A percentile compares a stretch with the other conserved stretches of the same genome.
Evolutionary conservation across 495 filamentous ascomycete species (phyloP).

Genomic region (Chlorociboria aeruginascens): DNA sequence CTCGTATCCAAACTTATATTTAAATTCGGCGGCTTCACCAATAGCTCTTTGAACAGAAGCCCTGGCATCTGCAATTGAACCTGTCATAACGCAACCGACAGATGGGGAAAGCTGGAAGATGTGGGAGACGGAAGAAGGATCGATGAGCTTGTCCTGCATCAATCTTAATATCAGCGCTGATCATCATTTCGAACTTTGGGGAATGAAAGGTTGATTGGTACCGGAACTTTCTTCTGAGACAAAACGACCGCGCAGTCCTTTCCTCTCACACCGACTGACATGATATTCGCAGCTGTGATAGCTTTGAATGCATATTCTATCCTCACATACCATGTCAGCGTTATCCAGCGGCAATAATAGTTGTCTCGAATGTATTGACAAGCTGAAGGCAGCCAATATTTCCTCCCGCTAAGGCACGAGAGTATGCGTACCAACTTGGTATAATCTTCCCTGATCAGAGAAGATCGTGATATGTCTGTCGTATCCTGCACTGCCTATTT

Average conservation of each 20-base stretch:
- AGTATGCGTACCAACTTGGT: constrained; percentile 81
- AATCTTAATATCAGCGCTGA: constrained; percentile 17
- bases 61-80: constrained; percentile 92
- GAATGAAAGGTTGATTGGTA: constrained; percentile 45
- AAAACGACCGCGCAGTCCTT: constrained; percentile 95
- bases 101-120: constrained; percentile 93
- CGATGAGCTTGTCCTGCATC: constrained; percentile 90
- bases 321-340: not conserved
- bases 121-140: constrained; percentile 92
- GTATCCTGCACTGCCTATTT: constrained; percentile 82
- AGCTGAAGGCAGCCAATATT: not conserved
- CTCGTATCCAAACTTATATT: constrained; percentile 97
- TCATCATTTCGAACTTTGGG: constrained; percentile 19
- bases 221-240: constrained; percentile 98
- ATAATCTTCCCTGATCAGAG: constrained; percentile 93
- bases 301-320: constrained; percentile 99
- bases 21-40: constrained; percentile 92
- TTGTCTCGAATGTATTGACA: not conserved
- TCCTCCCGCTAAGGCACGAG: not conserved
- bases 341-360: not conserved
- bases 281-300: constrained; percentile 97
- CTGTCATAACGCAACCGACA: constrained; percentile 96
- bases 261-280: constrained; percentile 87
- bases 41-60: constrained; percentile 84
- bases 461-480: constrained; percentile 99